Base-by-base conservation (phyloP, 2,329 filamentous ascomycete species). In the Apiospora aurea region DNA sequence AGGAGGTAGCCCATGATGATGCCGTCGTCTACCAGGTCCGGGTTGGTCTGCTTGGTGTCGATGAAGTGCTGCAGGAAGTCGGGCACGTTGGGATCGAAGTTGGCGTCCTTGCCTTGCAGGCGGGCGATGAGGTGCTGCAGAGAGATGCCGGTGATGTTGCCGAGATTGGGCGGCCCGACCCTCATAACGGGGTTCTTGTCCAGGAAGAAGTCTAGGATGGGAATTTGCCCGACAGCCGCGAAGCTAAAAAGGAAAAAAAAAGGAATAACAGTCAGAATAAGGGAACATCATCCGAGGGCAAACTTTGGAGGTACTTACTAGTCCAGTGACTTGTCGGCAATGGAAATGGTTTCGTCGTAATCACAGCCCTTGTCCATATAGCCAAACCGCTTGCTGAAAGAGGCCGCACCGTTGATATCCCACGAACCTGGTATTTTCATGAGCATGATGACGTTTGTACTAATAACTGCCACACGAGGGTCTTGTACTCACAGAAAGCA, bases 361-460 rank as follows among this genome's bases (percentile, higher is more conserved):
- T 85, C 84, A 13, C 73, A 73, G 2, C 80, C 78, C 5, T 80
- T 76, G 29, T 84, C 77, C 24, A 86, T 77, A 73, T 85, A 86
- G 13, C 84, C 83, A 57, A 85, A 81, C 53, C 79, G 79, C 18
- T 80, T 77, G 51, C 82, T 81, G 51, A 84, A 86, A 24, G 82
- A 83, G 24, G 85, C 75, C 53, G 82, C 79, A 29, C 83, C 83
- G 69, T 85, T 81, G 4, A 85, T 80, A 72, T 86, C 84, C 77
- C 82, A 84, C 4, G 82, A 38, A 38, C 53, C 53, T 61, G 29
- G 29, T 10, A 38, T 1, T 29, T 34, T 14, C 53, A 61, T 61
- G 53, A 61, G 53, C 26, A 34, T 21, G 29, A 21, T 61, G 7
- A 4, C 6, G 7, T 6, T 38, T 8, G 7, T 5, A 21, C 1